phyloP scores from a whole-genome alignment of 306 rosid genomes.

The Glycine tomentella region DNA sequence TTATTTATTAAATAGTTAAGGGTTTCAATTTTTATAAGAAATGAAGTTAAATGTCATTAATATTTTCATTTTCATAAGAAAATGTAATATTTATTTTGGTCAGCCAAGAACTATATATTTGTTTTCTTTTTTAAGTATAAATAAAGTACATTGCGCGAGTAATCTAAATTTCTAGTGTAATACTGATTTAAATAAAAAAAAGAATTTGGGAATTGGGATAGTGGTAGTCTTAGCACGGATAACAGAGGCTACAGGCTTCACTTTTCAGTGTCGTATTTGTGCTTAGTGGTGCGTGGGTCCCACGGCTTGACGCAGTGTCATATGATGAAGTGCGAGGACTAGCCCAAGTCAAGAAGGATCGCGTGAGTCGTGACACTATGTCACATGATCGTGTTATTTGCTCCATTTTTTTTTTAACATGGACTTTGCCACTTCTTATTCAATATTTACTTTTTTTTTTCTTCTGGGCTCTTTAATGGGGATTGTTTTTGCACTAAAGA shows the following conservation, averaged over 20 bases:
- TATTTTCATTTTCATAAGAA: not conserved
- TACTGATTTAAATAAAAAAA: too few relatives aligned
- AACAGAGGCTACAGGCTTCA: not conserved
- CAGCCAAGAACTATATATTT: not conserved
- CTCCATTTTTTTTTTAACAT: too few relatives aligned
- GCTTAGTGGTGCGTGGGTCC: constrained; percentile 4
- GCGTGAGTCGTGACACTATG: not conserved
- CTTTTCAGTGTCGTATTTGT: not conserved
- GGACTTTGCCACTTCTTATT: too few relatives aligned
- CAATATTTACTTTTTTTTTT: too few relatives aligned
- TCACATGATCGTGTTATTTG: too few relatives aligned
- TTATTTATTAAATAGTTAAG: not conserved
- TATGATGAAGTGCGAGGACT: not conserved
- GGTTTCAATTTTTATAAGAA: not conserved
- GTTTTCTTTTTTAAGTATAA: too few relatives aligned
- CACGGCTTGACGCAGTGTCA: not conserved
- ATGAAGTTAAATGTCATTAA: not conserved
- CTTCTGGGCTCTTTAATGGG: too few relatives aligned
- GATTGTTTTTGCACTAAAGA: too few relatives aligned
- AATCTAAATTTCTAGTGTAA: too few relatives aligned
- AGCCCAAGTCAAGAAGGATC: not conserved
- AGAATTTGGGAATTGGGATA: not conserved
- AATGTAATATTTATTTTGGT: not conserved
- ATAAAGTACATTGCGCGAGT: too few relatives aligned
- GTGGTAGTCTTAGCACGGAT: too few relatives aligned